Percentiles rank a stretch among this genome's conserved stretches.
phyloP scores from a whole-genome alignment of 306 rosid genomes.

The Casuarina equisetifolia region DNA sequence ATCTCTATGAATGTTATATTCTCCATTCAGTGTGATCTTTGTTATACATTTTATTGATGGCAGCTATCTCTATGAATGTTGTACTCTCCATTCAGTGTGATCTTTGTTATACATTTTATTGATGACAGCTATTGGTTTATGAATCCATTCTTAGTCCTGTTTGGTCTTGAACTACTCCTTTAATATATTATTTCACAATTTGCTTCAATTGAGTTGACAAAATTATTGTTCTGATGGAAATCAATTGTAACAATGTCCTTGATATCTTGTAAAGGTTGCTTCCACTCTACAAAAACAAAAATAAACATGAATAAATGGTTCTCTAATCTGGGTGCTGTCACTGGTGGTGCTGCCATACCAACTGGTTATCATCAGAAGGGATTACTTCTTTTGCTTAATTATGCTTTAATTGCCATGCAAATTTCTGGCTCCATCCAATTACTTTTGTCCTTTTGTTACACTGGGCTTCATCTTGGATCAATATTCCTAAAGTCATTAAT shows the following conservation, averaged over 20 bases:
- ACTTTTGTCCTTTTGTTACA: neutral
- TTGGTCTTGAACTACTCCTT: neutral
- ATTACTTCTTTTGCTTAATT: neutral
- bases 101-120: neutral
- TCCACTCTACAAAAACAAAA: neutral
- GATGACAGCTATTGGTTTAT: neutral
- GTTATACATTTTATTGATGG: neutral
- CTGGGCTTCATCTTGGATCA: neutral
- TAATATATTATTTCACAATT: neutral
- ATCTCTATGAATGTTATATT: too few species aligned
- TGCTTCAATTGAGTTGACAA: neutral
- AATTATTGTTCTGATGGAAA: neutral
- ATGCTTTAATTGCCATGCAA: neutral
- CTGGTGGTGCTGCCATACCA: neutral
- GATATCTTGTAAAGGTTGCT: neutral
- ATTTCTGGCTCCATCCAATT: neutral
- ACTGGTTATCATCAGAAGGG: neutral
- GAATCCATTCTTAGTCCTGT: neutral
- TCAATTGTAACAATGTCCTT: neutral
- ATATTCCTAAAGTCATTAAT: neutral
- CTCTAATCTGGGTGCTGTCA: neutral
- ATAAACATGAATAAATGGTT: neutral
- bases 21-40: too few species aligned
- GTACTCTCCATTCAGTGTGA: too few species aligned
- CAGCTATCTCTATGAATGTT: neutral